Base-by-base conservation (phyloP, 495 filamentous ascomycete genomes). In the Talaromyces ruber region DNA sequence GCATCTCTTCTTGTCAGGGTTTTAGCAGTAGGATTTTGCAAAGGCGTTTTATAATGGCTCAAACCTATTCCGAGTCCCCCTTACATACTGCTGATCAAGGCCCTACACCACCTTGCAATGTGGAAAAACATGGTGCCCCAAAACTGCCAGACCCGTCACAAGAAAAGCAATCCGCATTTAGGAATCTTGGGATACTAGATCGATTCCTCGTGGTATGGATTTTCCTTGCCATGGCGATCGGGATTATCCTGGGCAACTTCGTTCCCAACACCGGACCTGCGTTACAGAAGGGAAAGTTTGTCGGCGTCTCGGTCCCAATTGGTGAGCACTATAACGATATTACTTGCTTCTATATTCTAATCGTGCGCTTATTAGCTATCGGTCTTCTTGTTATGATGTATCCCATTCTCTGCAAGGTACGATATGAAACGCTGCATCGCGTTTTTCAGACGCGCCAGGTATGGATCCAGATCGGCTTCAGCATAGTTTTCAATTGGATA, bases 301-400 rank as follows among this genome's bases (percentile, higher is more conserved):
- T 84, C 5, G 85, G 82, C 2, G 91, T 95, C 28, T 89, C 86
- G 14, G 67, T 92, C 6, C 91, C 90, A 0, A 93, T 95, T 51
- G 88, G 87, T 88, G 71, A 57, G 82, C 70, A 1, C n/a, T 62
- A 3, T 52, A 29, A 22, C 14, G 16, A 39, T 39, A 39, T 39
- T 39, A 39, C 34, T 39, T 39, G 21, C 14, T 51, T 28, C 54
- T n/a, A 32, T 8, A 16, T 59, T 21, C 54, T 55, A 14, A 22
- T 45, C 7, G 67, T 61, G 28, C 47, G 18, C 61, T 28, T 58
- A 63, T 39, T 16, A 90, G 90, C 91, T 0, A 72, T 93, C 63
- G 92, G 92, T 12, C 77, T 96, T 21, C 81, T 96, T 7, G 84
- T 94, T 26, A 96, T 96, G 91, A 96, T 96, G 92, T 96, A 95